Evolutionary conservation across 108 stramenopile genomes (phyloP).

Genomic region (Bacterosira constricta): DNA sequence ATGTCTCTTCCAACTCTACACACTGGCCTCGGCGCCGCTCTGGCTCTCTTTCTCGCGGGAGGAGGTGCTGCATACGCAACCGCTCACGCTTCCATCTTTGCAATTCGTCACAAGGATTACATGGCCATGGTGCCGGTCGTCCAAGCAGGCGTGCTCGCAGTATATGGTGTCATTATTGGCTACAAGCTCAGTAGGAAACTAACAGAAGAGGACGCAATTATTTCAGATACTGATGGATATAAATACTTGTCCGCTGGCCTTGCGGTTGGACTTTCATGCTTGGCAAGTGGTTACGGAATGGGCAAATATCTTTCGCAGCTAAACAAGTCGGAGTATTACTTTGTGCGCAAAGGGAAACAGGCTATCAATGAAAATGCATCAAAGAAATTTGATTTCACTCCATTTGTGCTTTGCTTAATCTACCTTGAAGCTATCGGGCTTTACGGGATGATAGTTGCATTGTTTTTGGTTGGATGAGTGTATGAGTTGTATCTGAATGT

Average conservation of each 20-base stretch:
- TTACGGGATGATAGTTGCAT: constrained; percentile 69
- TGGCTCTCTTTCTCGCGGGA: constrained; percentile 50
- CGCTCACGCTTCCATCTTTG: constrained; percentile 49
- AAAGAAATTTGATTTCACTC: constrained; percentile 9
- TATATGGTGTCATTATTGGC: constrained; percentile 64
- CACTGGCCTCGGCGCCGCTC: constrained; percentile 42
- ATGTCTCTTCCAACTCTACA: constrained; percentile 16
- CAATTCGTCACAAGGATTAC: constrained; percentile 30
- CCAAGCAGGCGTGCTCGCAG: constrained; percentile 60
- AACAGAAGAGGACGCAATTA: constrained; percentile 8
- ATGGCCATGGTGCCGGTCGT: constrained; percentile 54
- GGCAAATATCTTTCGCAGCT: constrained; percentile 43
- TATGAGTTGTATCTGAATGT: background rate
- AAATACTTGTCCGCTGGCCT: constrained; percentile 58
- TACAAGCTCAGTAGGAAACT: constrained; percentile 45
- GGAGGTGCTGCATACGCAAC: constrained; percentile 54
- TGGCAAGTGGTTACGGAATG: constrained; percentile 61
- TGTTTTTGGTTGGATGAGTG: constrained; percentile 44
- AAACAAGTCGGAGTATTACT: constrained; percentile 18
- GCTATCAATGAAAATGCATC: constrained; percentile 4
- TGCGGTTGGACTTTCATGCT: constrained; percentile 58
- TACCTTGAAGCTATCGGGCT: constrained; percentile 69
- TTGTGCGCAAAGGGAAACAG: constrained; percentile 3
- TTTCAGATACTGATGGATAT: constrained; percentile 43
- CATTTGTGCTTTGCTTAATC: constrained; percentile 36